A percentile compares a stretch with the other conserved stretches of the same genome.
phyloP scores from a whole-genome alignment of 352 stramenopile species.

The Globisporangium iwayamae region DNA sequence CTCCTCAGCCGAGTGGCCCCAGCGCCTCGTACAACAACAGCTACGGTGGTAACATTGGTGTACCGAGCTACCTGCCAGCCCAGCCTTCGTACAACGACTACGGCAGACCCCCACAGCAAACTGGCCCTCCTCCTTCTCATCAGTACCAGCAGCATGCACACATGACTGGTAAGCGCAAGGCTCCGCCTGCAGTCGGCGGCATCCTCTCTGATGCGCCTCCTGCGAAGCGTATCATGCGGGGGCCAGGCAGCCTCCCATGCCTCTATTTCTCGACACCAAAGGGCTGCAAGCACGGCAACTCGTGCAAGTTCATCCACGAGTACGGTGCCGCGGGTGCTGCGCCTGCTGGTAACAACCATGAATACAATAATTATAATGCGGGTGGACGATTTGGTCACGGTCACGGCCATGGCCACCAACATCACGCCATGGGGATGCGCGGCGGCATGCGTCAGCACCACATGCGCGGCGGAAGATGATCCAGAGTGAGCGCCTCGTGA shows the following conservation, averaged over 20 bases:
- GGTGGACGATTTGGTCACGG: slow-evolving; percentile 42
- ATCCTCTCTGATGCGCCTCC: slow-evolving; percentile 35
- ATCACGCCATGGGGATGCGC: slow-evolving; percentile 31
- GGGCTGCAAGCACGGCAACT: slow-evolving; percentile 71
- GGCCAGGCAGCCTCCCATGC: slow-evolving; percentile 43
- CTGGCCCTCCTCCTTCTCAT: neutral
- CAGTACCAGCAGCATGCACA: slow-evolving; percentile 14
- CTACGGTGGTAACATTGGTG: slow-evolving; percentile 23
- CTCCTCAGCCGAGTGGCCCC: slow-evolving; percentile 32
- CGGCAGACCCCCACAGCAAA: slow-evolving; percentile 7
- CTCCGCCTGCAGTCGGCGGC: slow-evolving; percentile 24
- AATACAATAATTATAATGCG: slow-evolving; percentile 67
- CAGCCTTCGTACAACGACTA: slow-evolving; percentile 21
- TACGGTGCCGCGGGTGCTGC: slow-evolving; percentile 19
- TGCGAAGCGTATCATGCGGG: slow-evolving; percentile 47
- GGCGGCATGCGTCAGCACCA: slow-evolving; percentile 38
- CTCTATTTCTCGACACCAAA: slow-evolving; percentile 65
- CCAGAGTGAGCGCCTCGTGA: neutral
- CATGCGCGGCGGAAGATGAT: slow-evolving; percentile 58
- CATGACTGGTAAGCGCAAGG: slow-evolving; percentile 40
- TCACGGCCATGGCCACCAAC: slow-evolving; percentile 21
- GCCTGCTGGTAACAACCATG: slow-evolving; percentile 40
- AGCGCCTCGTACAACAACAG: slow-evolving; percentile 18
- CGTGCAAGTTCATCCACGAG: slow-evolving; percentile 70
- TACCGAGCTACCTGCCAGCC: slow-evolving; percentile 17